These are phyloP conservation scores for Luffa acutangula DNA, from an alignment of 306 rosid species.

Conservation along the genomic window DNA sequence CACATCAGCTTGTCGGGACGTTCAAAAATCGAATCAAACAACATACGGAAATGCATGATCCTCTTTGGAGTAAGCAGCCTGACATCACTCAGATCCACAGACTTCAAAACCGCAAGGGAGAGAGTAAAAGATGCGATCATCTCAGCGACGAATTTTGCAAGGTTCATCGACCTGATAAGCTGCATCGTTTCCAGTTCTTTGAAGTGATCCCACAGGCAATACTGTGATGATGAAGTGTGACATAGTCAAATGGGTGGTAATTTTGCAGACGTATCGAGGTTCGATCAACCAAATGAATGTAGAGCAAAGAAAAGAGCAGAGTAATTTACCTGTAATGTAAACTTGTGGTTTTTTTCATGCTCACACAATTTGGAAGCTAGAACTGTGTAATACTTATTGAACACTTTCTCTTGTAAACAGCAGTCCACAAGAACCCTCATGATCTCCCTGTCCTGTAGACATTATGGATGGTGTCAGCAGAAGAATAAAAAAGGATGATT, in stretches of 20 bases:
- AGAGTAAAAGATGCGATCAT: constrained; percentile 72
- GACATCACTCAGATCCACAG: constrained; percentile 50
- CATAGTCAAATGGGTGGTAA: not conserved
- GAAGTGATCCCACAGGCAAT: constrained; percentile 87
- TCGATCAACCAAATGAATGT: not conserved
- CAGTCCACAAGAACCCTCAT: constrained; percentile 85
- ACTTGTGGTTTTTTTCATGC: constrained; percentile 90
- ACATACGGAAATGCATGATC: constrained; percentile 75
- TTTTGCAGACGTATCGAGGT: not conserved
- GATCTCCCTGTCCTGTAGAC: constrained; percentile 70
- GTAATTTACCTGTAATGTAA: constrained; percentile 70
- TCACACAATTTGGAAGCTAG: constrained; percentile 84
- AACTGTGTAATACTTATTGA: constrained; percentile 77
- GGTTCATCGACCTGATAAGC: constrained; percentile 64
- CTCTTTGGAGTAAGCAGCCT: constrained; percentile 52
- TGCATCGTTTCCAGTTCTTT: constrained; percentile 75
- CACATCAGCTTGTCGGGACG: constrained; percentile 46
- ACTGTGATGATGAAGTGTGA: constrained; percentile 23
- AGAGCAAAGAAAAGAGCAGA: not conserved
- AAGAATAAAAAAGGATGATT: not conserved
- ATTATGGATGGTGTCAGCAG: not conserved
- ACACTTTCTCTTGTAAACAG: constrained; percentile 87
- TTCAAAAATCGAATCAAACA: constrained; percentile 72
- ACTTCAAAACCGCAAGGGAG: constrained; percentile 63
- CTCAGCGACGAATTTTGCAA: constrained; percentile 78